These are phyloP conservation scores for Alternaria brassicae DNA, from an alignment of 2,329 filamentous ascomycete species.

Conservation along the genomic window DNA sequence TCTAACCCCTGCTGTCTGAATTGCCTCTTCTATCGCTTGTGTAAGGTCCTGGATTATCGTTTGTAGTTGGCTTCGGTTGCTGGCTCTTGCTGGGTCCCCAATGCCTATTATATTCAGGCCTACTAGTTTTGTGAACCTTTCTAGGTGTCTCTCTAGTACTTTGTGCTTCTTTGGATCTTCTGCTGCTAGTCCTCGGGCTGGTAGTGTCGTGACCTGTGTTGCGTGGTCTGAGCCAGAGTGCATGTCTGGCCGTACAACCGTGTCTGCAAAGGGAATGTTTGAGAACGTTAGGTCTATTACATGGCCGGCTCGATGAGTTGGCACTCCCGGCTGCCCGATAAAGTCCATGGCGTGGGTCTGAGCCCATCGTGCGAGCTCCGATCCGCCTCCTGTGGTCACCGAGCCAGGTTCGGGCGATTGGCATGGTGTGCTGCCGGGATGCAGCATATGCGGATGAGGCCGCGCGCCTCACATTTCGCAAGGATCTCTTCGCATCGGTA, in stretches of 20 bases:
- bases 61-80: too few species aligned
- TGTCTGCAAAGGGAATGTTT: conserved; percentile 5
- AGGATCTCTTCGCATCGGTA: too few species aligned
- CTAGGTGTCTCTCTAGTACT: not conserved
- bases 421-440: too few species aligned
- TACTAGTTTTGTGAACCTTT: conserved; percentile 3
- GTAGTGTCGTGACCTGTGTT: conserved; percentile 7
- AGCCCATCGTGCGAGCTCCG: not conserved
- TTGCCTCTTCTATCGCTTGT: not conserved
- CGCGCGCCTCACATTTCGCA: too few species aligned
- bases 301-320: conserved; percentile 2
- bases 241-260: not conserved
- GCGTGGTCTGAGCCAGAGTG: conserved; percentile 11
- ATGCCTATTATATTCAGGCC: not conserved
- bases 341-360: too few species aligned
- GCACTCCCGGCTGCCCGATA: not conserved
- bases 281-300: not conserved
- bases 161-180: not conserved
- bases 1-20: too few species aligned
- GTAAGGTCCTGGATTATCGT: not conserved
- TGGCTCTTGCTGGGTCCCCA: too few species aligned
- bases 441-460: too few species aligned
- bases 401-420: too few species aligned
- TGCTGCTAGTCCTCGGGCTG: not conserved
- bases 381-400: too few species aligned